Conservation (phyloP, 441 rosid species). For the Jatropha podagrica region DNA sequence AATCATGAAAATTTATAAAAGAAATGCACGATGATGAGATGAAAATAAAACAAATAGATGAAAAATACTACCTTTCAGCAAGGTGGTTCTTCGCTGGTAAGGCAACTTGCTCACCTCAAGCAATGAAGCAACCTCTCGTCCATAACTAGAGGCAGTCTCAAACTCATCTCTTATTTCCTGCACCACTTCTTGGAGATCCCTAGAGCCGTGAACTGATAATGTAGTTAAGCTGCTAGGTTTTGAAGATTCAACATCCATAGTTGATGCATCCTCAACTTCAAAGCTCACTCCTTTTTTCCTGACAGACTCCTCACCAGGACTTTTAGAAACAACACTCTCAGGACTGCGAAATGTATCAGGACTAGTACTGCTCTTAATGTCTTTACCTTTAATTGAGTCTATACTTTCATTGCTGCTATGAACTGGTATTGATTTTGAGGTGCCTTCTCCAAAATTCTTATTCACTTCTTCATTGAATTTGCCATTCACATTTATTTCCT, state of each 20-base stretch:
- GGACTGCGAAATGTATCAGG: conserved; percentile 34
- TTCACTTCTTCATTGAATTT: conserved; percentile 20
- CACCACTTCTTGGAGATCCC: conserved; percentile 85
- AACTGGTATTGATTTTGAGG: conserved; percentile 36
- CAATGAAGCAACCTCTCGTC: conserved; percentile 84
- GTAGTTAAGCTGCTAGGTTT: conserved; percentile 59
- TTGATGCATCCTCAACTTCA: conserved; percentile 63
- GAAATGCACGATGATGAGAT: background rate
- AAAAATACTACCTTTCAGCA: conserved; percentile 56
- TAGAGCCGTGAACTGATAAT: conserved; percentile 64
- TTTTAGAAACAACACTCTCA: conserved; percentile 47
- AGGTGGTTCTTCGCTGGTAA: conserved; percentile 60
- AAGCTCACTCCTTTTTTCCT: conserved; percentile 76
- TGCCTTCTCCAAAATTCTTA: conserved; percentile 60
- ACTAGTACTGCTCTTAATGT: conserved; percentile 37
- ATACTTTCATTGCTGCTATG: conserved; percentile 36
- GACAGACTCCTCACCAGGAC: conserved; percentile 47
- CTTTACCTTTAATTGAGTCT: conserved; percentile 40
- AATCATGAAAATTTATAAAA: background rate
- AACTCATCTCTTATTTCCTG: conserved; percentile 86
- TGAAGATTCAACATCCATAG: conserved; percentile 59
- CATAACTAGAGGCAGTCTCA: conserved; percentile 72
- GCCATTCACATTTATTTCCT: conserved; percentile 21
- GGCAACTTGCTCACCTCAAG: conserved; percentile 91
- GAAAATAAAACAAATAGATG: conserved; percentile 3